Evolutionary conservation across 345 rosid species (phyloP).

Genomic region (Euphorbia pulcherrima): DNA sequence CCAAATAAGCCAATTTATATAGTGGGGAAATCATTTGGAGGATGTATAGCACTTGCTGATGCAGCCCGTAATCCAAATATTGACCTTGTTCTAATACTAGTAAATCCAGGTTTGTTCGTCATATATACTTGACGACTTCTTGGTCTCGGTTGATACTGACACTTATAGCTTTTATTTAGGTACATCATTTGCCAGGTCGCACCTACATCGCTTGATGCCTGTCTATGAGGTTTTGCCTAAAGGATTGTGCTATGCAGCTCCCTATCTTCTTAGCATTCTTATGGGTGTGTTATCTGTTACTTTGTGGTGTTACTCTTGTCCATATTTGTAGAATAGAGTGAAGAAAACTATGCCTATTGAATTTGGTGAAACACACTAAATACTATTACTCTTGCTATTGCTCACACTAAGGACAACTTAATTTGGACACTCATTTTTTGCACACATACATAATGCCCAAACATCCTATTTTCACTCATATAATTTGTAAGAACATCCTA

Average conservation of each 20-base stretch:
- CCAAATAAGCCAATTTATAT: constrained; percentile 76
- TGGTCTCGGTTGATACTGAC: constrained; percentile 16
- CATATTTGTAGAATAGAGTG: no score
- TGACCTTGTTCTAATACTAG: constrained; percentile 66
- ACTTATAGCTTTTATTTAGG: constrained; percentile 39
- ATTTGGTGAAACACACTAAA: no score
- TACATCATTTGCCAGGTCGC: constrained; percentile 76
- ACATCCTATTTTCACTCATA: no score
- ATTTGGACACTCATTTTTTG: no score
- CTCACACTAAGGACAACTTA: no score
- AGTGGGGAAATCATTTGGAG: constrained; percentile 88
- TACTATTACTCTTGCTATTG: no score
- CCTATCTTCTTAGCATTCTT: constrained; percentile 64
- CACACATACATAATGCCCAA: no score
- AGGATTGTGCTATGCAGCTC: constrained; percentile 49
- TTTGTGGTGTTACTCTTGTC: not conserved
- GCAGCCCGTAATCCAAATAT: constrained; percentile 68
- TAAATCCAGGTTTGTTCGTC: constrained; percentile 58
- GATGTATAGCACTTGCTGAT: constrained; percentile 76
- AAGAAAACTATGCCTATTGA: no score
- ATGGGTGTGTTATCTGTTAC: constrained; percentile 43
- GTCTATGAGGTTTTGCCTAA: constrained; percentile 60
- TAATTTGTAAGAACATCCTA: no score
- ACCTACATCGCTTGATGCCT: constrained; percentile 63
- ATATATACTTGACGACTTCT: constrained; percentile 5